phyloP scores from a whole-genome alignment of 225 moss, liverwort and hornwort genomes.

The Physcomitrellopsis africana region DNA sequence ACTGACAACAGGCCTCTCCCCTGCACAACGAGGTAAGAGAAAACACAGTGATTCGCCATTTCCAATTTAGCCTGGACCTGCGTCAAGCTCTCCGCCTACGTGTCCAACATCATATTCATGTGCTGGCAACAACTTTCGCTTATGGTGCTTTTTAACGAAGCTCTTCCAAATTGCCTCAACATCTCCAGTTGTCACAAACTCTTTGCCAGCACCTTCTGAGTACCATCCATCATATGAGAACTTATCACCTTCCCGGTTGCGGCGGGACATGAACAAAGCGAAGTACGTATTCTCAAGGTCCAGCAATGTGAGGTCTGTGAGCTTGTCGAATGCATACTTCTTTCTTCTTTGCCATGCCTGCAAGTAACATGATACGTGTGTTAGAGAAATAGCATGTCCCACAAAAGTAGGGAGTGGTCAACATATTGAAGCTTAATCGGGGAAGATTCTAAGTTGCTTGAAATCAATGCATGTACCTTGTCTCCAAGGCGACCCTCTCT shows the following conservation, averaged over 20 bases:
- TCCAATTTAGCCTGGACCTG: conserved; percentile 46
- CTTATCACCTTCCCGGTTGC: conserved; percentile 66
- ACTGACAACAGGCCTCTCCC: conserved; percentile 15
- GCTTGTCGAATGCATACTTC: conserved; percentile 69
- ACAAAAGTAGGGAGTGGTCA: neutral
- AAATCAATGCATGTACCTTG: conserved; percentile 42
- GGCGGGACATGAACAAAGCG: conserved; percentile 63
- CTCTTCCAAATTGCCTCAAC: conserved; percentile 72
- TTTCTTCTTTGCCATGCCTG: conserved; percentile 73
- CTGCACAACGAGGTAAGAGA: conserved; percentile 24
- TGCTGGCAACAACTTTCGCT: conserved; percentile 43
- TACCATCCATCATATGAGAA: conserved; percentile 71
- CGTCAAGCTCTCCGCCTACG: conserved; percentile 49
- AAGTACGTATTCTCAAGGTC: conserved; percentile 68
- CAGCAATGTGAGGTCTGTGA: conserved; percentile 61
- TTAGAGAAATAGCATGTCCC: conserved; percentile 17
- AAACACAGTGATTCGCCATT: neutral
- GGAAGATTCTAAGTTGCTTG: neutral
- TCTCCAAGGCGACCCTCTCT: conserved; percentile 66
- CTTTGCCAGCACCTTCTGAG: conserved; percentile 63
- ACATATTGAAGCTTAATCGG: neutral
- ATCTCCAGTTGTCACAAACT: conserved; percentile 67
- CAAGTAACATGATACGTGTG: neutral
- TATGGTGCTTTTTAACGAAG: conserved; percentile 68
- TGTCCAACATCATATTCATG: conserved; percentile 37